Evolutionary conservation across 2,329 filamentous ascomycete species (phyloP).

Genomic region (Teratosphaeria pseudoeucalypti): DNA sequence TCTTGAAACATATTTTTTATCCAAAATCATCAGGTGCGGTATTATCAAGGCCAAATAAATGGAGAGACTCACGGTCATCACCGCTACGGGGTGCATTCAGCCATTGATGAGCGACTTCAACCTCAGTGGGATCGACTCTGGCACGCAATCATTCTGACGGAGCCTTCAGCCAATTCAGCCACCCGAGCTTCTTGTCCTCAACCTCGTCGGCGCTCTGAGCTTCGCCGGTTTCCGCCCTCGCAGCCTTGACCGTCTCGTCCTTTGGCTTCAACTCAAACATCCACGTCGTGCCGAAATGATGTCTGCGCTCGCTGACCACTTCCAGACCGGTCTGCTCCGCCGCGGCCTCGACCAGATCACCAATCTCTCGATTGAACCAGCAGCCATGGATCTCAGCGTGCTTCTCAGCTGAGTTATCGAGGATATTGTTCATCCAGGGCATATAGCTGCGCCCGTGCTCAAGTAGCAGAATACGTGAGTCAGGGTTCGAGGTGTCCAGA

Average conservation of each 20-base stretch:
- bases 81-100: background rate
- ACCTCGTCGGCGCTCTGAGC: background rate
- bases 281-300: slow-evolving; percentile 41
- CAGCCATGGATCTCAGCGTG: slow-evolving; percentile 42
- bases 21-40: slow-evolving; percentile 15
- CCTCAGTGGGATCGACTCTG: background rate
- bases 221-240: background rate
- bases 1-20: slow-evolving; percentile 26
- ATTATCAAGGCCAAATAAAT: background rate
- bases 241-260: background rate
- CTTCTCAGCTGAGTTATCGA: slow-evolving; percentile 36
- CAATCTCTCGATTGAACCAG: slow-evolving; percentile 45
- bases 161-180: background rate
- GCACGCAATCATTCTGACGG: background rate
- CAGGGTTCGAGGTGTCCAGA: slow-evolving; percentile 30
- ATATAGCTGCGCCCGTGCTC: slow-evolving; percentile 42
- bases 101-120: background rate
- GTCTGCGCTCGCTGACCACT: slow-evolving; percentile 34
- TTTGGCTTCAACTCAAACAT: slow-evolving; percentile 37
- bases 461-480: slow-evolving; percentile 37
- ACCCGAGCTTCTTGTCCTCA: background rate
- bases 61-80: background rate
- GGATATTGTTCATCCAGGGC: slow-evolving; percentile 37
- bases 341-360: slow-evolving; percentile 37
- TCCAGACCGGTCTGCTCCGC: slow-evolving; percentile 37